phyloP scores from a whole-genome alignment of 805 yeast genomes.

The Wickerhamomyces queroliae region DNA sequence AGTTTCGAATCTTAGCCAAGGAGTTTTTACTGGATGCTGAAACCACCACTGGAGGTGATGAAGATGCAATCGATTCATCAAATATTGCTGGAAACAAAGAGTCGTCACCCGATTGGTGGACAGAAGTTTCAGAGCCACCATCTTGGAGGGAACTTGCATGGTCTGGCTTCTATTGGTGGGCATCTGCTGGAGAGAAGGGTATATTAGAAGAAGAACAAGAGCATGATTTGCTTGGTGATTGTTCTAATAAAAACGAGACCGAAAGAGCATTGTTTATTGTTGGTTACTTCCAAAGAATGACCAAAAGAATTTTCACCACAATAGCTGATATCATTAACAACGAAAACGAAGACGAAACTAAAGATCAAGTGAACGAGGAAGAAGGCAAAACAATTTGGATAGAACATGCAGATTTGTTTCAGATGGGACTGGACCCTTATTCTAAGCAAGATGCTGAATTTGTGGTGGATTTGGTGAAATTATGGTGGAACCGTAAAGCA shows the following conservation, averaged over 20 bases:
- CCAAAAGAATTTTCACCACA: constrained; percentile 35
- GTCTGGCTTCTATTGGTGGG: constrained; percentile 83
- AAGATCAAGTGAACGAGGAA: constrained; percentile 4
- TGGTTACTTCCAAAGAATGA: constrained; percentile 47
- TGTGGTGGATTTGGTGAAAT: constrained; percentile 31
- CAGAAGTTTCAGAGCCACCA: constrained; percentile 37
- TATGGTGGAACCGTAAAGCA: constrained; percentile 43
- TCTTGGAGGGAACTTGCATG: constrained; percentile 56
- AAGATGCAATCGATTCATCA: background rate
- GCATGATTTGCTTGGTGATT: constrained; percentile 28
- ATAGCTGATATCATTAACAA: constrained; percentile 32
- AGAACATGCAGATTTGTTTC: constrained; percentile 41
- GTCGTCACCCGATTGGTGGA: constrained; percentile 41
- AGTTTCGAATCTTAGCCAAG: constrained; percentile 25
- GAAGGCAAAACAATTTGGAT: constrained; percentile 11
- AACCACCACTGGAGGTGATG: background rate
- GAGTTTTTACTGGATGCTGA: constrained; percentile 9
- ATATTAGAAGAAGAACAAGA: constrained; percentile 32
- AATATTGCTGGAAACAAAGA: constrained; percentile 8
- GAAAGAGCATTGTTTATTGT: constrained; percentile 27
- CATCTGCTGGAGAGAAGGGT: constrained; percentile 67
- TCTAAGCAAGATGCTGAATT: constrained; percentile 40
- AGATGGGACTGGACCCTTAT: constrained; percentile 57
- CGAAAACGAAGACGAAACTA: constrained; percentile 7
- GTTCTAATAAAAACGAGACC: constrained; percentile 15